Evolutionary conservation across 148 eudicot genomes (phyloP).

Genomic region (Amaranthus cruentus): DNA sequence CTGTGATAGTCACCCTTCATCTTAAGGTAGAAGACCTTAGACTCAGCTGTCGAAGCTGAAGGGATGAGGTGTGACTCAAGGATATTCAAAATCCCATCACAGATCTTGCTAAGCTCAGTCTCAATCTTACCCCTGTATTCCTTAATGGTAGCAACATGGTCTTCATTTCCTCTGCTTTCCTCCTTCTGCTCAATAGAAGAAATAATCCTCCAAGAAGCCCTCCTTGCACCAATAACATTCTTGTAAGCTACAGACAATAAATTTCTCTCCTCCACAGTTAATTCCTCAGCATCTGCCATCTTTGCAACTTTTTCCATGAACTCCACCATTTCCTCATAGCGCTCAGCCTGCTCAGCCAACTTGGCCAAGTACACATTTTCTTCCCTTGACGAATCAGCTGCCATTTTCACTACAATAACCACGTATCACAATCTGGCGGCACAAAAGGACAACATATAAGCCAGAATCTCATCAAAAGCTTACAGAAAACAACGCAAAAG

Average conservation of each 20-base stretch:
- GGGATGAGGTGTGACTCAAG: constrained; percentile 63
- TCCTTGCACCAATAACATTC: constrained; percentile 79
- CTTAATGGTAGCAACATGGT: constrained; percentile 63
- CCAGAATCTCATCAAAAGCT: neutral
- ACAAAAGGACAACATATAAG: constrained; percentile 12
- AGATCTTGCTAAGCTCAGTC: constrained; percentile 66
- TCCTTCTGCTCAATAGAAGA: constrained; percentile 87
- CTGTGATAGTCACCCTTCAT: constrained; percentile 88
- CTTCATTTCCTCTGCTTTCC: constrained; percentile 76
- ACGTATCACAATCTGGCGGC: constrained; percentile 19
- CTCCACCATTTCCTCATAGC: constrained; percentile 86
- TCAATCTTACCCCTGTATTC: constrained; percentile 71
- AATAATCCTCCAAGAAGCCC: constrained; percentile 89
- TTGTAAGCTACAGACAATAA: constrained; percentile 77
- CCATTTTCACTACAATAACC: constrained; percentile 27
- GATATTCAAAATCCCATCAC: constrained; percentile 69
- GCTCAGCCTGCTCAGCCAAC: constrained; percentile 80
- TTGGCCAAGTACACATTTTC: constrained; percentile 79
- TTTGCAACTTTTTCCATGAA: constrained; percentile 76
- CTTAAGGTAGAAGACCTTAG: constrained; percentile 80
- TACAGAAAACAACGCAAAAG: neutral
- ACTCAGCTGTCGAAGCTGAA: constrained; percentile 60
- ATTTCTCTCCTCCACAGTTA: constrained; percentile 79
- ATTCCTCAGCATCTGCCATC: constrained; percentile 50
- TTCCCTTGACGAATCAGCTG: constrained; percentile 52